These are phyloP conservation scores for Porcisia hertigi DNA, from an alignment of 208 protist genomes.

Conservation along the genomic window DNA sequence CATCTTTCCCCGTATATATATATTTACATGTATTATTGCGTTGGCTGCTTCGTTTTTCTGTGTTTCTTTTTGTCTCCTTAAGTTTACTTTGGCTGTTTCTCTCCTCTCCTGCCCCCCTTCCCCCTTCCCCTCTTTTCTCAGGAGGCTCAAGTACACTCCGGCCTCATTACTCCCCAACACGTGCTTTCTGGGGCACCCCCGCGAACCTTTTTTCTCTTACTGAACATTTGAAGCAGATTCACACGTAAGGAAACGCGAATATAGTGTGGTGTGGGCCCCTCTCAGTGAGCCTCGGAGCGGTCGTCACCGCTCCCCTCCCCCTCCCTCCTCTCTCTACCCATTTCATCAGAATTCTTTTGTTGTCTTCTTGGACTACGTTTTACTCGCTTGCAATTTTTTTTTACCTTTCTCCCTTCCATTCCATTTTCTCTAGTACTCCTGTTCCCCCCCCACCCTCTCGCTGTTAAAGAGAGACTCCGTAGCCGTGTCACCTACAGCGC, in stretches of 20 bases:
- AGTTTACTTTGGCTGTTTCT: not conserved
- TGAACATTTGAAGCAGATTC: no score
- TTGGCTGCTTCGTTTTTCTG: not conserved
- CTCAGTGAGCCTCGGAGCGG: no score
- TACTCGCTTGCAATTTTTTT: not conserved
- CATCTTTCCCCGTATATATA: not conserved
- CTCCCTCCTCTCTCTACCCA: no score
- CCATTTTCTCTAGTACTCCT: not conserved
- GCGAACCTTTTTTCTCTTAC: no score
- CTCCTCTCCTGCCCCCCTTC: not conserved
- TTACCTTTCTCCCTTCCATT: not conserved
- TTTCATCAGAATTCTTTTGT: no score
- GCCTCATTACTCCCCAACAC: no score
- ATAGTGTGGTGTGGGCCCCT: no score
- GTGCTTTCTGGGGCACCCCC: no score
- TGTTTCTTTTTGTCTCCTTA: not conserved
- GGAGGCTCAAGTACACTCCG: no score
- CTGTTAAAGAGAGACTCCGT: not conserved
- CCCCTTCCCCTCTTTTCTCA: not conserved
- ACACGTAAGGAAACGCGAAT: not conserved
- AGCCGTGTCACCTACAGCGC: not conserved
- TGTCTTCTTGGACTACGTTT: no score
- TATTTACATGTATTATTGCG: not conserved
- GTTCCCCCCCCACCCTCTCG: not conserved
- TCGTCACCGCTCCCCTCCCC: no score